Conservation (phyloP, 2,329 filamentous ascomycete species). For the Hysterium pulicare region DNA sequence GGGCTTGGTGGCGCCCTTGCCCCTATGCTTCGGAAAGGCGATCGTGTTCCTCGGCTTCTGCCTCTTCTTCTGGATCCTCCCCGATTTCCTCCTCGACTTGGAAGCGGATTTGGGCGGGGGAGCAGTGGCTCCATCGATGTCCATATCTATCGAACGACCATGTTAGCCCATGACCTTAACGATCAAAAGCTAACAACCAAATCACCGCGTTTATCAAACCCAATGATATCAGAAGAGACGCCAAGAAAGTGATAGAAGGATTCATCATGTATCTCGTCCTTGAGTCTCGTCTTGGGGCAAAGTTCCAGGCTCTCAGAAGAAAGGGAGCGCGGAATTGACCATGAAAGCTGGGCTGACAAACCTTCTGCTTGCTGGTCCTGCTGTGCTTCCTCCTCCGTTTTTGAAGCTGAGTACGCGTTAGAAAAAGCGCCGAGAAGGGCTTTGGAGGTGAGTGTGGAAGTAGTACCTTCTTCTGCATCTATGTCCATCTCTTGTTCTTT, state of each 20-base stretch:
- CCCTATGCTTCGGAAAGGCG: constrained; percentile 16
- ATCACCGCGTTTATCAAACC: constrained; percentile 22
- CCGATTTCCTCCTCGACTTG: constrained; percentile 14
- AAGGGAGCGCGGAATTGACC: constrained; percentile 9
- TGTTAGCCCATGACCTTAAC: constrained; percentile 12
- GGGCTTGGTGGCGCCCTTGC: constrained; percentile 2
- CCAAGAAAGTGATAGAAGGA: constrained; percentile 29
- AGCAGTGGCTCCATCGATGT: constrained; percentile 22
- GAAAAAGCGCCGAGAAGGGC: background rate
- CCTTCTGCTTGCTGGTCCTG: constrained; percentile 11
- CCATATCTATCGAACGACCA: constrained; percentile 18
- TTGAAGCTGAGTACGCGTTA: constrained; percentile 6
- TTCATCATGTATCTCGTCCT: constrained; percentile 12
- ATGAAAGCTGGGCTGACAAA: constrained; percentile 11
- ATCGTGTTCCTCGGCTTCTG: constrained; percentile 25
- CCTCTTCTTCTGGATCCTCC: constrained; percentile 23
- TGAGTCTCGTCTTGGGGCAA: background rate
- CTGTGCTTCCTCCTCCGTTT: constrained; percentile 3
- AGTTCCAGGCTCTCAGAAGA: background rate
- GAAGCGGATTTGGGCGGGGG: constrained; percentile 7
- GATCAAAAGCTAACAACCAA: constrained; percentile 19
- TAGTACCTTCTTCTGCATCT: constrained; percentile 39
- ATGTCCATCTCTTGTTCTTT: constrained; percentile 46
- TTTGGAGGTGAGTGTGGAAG: background rate
- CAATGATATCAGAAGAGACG: constrained; percentile 21